Evolutionary conservation across 2,329 filamentous ascomycete species (phyloP).

Genomic region (Parasarocladium wereldwijsianum): DNA sequence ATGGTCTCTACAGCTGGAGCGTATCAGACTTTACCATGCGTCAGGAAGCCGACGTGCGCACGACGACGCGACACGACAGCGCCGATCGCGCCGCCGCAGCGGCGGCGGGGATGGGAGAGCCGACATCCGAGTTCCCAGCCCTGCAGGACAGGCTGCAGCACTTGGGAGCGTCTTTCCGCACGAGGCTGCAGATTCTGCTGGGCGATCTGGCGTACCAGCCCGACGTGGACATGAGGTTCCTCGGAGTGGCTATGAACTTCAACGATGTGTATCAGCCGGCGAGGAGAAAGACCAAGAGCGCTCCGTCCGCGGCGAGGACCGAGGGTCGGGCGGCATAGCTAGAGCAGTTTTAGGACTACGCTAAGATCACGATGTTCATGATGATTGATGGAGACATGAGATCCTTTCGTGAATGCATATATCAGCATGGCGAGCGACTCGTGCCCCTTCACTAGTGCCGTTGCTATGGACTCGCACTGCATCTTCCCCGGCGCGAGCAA

Average conservation of each 20-base stretch:
- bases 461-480: no score
- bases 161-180: conserved; percentile 62
- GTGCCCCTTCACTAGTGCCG: no score
- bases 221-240: conserved; percentile 87
- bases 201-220: conserved; percentile 88
- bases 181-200: conserved; percentile 64
- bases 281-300: conserved; percentile 40
- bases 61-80: conserved; percentile 34
- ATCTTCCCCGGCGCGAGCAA: no score
- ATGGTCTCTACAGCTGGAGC: conserved; percentile 86
- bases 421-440: no score
- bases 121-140: conserved; percentile 53
- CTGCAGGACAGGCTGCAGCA: conserved; percentile 59
- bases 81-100: not conserved
- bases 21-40: conserved; percentile 85
- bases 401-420: no score
- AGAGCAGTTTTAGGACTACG: no score
- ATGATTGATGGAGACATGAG: no score
- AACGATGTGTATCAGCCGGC: conserved; percentile 88
- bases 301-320: conserved; percentile 10
- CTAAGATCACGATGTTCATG: no score
- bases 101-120: conserved; percentile 11
- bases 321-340: no score
- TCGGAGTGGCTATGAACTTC: conserved; percentile 97
- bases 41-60: conserved; percentile 71